These are phyloP conservation scores for Solanum tacnaense DNA, from an alignment of 257 asterid species.

Conservation along the genomic window DNA sequence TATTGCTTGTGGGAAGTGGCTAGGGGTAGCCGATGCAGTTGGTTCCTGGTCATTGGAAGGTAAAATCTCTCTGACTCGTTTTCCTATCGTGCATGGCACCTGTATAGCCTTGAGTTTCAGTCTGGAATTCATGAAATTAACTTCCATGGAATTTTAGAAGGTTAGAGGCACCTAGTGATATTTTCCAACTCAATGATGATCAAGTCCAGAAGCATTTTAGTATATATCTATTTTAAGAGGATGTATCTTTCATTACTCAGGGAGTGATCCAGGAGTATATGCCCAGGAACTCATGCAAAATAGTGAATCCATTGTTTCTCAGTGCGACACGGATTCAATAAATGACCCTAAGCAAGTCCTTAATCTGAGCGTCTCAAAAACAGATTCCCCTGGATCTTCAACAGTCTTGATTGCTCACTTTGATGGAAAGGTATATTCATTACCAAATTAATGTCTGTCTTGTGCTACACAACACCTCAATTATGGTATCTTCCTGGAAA, in stretches of 20 bases:
- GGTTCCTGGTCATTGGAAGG: conserved; percentile 83
- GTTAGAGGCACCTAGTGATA: neutral
- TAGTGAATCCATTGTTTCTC: conserved; percentile 37
- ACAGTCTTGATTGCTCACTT: conserved; percentile 55
- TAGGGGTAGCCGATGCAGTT: conserved; percentile 90
- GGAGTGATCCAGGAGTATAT: conserved; percentile 56
- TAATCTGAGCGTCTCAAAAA: conserved; percentile 32
- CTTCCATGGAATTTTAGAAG: neutral
- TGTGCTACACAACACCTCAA: neutral
- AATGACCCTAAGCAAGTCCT: conserved; percentile 47
- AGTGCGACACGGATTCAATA: conserved; percentile 13
- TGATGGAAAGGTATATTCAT: conserved; percentile 60
- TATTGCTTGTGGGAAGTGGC: conserved; percentile 54
- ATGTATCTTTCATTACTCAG: conserved; percentile 16
- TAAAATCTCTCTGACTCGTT: conserved; percentile 3
- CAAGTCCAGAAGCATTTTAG: neutral
- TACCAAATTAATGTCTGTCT: neutral
- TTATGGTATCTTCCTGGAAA: neutral
- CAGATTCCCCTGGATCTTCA: conserved; percentile 58
- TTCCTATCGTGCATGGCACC: neutral
- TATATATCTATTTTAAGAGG: neutral
- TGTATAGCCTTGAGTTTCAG: neutral
- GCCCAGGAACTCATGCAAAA: conserved; percentile 57
- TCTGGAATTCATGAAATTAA: neutral
- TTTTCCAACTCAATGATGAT: neutral